Evolutionary conservation across 2,329 filamentous ascomycete genomes (phyloP).

Genomic region (Cercospora berteroae): DNA sequence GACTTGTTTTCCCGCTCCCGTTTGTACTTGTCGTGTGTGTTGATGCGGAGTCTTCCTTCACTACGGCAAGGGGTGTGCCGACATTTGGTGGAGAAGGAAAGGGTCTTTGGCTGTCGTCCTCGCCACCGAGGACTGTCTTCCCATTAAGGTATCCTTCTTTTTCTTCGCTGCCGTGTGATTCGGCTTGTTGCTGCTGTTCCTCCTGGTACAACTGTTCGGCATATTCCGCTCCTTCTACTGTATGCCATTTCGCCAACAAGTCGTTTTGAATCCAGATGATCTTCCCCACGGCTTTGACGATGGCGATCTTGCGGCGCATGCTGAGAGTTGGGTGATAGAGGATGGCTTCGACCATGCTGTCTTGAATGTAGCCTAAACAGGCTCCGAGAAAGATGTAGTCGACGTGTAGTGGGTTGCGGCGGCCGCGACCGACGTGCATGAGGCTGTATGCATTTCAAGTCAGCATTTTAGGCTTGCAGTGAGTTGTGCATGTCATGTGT

Average conservation of each 20-base stretch:
- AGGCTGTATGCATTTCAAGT: not conserved
- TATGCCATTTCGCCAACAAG: not conserved
- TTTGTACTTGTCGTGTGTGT: conserved; percentile 1
- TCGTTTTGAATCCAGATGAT: not conserved
- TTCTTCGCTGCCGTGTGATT: not conserved
- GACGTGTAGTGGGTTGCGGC: not conserved
- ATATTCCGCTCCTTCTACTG: not conserved
- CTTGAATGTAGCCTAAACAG: not conserved
- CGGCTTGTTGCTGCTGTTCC: not conserved
- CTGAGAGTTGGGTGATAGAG: not conserved
- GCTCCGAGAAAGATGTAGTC: not conserved
- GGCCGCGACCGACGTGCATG: not conserved
- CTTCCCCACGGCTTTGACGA: not conserved
- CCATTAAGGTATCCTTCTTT: not conserved
- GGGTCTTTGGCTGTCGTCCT: not conserved
- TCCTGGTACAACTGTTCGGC: not conserved
- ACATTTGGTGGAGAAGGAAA: not conserved
- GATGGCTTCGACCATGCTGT: not conserved
- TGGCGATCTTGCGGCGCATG: not conserved
- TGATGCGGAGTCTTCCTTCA: conserved; percentile 6
- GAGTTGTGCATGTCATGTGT: not conserved
- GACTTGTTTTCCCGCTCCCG: conserved; percentile 18
- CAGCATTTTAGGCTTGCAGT: not conserved
- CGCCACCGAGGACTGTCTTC: not conserved
- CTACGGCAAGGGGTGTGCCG: not conserved